Conservation (phyloP, 495 filamentous ascomycete genomes). For the Neurospora tetrasperma region DNA sequence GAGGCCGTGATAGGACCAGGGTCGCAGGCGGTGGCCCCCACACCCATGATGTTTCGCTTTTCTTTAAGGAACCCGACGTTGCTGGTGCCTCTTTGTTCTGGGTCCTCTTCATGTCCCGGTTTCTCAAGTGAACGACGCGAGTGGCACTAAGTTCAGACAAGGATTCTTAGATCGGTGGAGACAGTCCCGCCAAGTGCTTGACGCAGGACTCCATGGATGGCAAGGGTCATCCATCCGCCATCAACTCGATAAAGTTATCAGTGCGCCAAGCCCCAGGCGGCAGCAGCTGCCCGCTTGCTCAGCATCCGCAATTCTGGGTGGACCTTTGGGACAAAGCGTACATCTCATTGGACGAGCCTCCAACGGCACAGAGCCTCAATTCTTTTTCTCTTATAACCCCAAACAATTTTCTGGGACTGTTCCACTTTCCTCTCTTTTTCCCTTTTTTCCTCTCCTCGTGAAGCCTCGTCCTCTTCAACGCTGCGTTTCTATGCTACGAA, state of each 20-base stretch:
- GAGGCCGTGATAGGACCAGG: neutral
- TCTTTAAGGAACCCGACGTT: neutral
- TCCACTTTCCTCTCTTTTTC: conserved; percentile 13
- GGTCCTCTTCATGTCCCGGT: neutral
- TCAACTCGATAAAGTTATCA: neutral
- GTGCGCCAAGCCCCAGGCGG: neutral
- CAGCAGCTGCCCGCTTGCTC: neutral
- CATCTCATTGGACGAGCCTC: neutral
- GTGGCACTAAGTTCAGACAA: neutral
- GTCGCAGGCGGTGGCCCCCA: neutral
- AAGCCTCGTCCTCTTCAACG: conserved; percentile 92
- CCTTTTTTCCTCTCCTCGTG: conserved; percentile 37
- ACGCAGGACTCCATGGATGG: neutral
- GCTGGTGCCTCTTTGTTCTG: neutral
- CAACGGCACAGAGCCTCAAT: conserved; percentile 6
- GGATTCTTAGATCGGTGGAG: neutral
- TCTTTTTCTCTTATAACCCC: conserved; percentile 16
- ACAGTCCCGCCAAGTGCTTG: neutral
- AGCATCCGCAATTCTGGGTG: neutral
- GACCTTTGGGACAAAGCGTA: neutral
- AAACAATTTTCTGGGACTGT: conserved; percentile 12
- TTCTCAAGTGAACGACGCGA: neutral
- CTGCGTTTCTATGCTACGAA: conserved; percentile 99
- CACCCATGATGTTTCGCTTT: neutral
- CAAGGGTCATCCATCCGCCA: neutral